Evolutionary conservation across 495 filamentous ascomycete genomes (phyloP).

Genomic region (Penicillium robsamsonii): DNA sequence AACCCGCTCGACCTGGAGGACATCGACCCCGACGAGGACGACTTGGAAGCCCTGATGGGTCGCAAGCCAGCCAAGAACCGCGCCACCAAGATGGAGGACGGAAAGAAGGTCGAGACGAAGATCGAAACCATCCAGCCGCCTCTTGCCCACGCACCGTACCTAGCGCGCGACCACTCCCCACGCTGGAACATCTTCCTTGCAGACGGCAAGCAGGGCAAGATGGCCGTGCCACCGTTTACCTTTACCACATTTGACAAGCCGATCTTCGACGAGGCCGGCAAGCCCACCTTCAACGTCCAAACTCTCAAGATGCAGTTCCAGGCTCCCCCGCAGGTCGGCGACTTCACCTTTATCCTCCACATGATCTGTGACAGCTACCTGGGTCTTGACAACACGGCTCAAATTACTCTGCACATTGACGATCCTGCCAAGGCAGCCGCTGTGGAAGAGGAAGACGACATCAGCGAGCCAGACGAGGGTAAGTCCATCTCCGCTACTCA

Average conservation of each 20-base stretch:
- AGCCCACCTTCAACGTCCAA: constrained; percentile 87
- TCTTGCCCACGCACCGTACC: constrained; percentile 83
- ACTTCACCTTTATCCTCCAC: constrained; percentile 91
- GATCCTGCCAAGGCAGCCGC: constrained; percentile 80
- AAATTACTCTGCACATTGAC: constrained; percentile 85
- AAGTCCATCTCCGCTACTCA: constrained; percentile 32
- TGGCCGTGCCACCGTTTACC: constrained; percentile 91
- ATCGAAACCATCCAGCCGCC: constrained; percentile 70
- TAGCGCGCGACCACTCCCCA: constrained; percentile 82
- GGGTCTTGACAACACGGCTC: constrained; percentile 84
- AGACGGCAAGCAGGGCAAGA: constrained; percentile 88
- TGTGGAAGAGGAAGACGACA: constrained; percentile 79
- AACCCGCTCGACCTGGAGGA: constrained; percentile 81
- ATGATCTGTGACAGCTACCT: constrained; percentile 91
- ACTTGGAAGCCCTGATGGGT: constrained; percentile 82
- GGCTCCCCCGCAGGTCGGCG: constrained; percentile 86
- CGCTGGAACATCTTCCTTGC: constrained; percentile 91
- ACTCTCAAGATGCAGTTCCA: constrained; percentile 98
- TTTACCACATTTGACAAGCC: constrained; percentile 89
- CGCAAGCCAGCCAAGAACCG: constrained; percentile 63
- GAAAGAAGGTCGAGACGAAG: constrained; percentile 47
- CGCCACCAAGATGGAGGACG: constrained; percentile 55
- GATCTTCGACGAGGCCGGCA: constrained; percentile 66
- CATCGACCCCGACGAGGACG: constrained; percentile 88
- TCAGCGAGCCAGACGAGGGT: constrained; percentile 98